Conservation (phyloP, 805 yeast genomes). For the Candida ulmi region DNA sequence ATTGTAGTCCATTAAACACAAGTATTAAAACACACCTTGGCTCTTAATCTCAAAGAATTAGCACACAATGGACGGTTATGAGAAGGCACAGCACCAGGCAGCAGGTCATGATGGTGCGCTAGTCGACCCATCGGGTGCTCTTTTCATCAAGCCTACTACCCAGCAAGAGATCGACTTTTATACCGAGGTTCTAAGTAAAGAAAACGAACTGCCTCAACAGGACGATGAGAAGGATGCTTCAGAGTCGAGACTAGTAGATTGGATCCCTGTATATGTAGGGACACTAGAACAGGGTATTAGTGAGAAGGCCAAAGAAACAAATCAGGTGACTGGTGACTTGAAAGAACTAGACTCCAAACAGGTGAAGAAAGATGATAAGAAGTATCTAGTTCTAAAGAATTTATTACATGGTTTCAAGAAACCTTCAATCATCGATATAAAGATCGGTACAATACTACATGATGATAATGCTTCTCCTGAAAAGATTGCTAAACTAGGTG, state of each 20-base stretch:
- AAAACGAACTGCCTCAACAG: constrained; percentile 20
- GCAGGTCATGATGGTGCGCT: constrained; percentile 90
- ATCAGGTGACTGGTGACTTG: constrained; percentile 19
- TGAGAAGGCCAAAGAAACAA: constrained; percentile 19
- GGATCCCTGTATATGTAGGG: constrained; percentile 67
- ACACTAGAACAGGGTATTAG: constrained; percentile 43
- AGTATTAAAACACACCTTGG: too few relatives aligned
- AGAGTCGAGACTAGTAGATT: constrained; percentile 37
- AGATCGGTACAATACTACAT: constrained; percentile 66
- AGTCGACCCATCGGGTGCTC: constrained; percentile 52
- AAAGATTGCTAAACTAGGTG: constrained; percentile 53
- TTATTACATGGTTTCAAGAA: constrained; percentile 49
- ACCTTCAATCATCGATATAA: constrained; percentile 80
- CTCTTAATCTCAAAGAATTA: too few relatives aligned
- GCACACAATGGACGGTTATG: constrained; percentile 8
- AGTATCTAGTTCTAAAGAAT: constrained; percentile 67
- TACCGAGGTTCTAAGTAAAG: constrained; percentile 21
- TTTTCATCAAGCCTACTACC: constrained; percentile 67
- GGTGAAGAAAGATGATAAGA: constrained; percentile 13
- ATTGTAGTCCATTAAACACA: too few relatives aligned
- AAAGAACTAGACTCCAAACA: constrained; percentile 3
- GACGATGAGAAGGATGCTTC: constrained; percentile 19
- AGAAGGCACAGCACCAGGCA: constrained; percentile 51
- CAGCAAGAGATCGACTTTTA: constrained; percentile 76
- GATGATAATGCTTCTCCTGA: constrained; percentile 57